phyloP scores from a whole-genome alignment of 78 protist species.

The Mantamonas sphyraenae region DNA sequence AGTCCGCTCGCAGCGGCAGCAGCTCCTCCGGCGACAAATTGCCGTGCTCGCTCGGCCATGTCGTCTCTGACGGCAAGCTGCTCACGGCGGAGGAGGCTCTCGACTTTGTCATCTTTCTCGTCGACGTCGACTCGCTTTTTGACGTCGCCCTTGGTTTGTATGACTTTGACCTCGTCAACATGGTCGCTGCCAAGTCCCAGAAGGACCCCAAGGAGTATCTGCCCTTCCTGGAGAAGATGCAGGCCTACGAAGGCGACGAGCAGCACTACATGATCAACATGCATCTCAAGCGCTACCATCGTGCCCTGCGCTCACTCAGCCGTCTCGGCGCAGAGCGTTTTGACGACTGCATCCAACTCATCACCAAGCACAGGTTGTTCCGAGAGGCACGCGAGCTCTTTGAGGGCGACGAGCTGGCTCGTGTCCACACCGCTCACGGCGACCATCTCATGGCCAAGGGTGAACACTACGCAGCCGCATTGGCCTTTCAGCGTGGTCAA shows the following conservation, averaged over 20 bases:
- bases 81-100: constrained; percentile 42
- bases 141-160: constrained; percentile 70
- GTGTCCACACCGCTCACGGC: too few species aligned
- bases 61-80: neutral
- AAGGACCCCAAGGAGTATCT: constrained; percentile 76
- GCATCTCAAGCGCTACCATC: constrained; percentile 31
- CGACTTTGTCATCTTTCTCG: constrained; percentile 44
- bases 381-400: too few species aligned
- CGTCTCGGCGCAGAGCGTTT: constrained; percentile 34
- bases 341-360: neutral
- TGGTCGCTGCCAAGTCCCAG: constrained; percentile 69
- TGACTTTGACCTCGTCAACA: constrained; percentile 62
- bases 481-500: too few species aligned
- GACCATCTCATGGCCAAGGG: too few species aligned
- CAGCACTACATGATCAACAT: constrained; percentile 51
- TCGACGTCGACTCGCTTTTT: constrained; percentile 59
- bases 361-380: constrained; percentile 13
- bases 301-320: constrained; percentile 47
- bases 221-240: constrained; percentile 46
- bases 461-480: too few species aligned
- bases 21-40: constrained; percentile 33
- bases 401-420: too few species aligned
- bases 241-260: constrained; percentile 19
- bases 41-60: too few species aligned
- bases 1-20: neutral